Percentiles rank a stretch among this genome's conserved stretches.
These are phyloP conservation scores for Erythrobasidium yunnanense DNA, from an alignment of 768 basidiomycete species.

Conservation along the genomic window DNA sequence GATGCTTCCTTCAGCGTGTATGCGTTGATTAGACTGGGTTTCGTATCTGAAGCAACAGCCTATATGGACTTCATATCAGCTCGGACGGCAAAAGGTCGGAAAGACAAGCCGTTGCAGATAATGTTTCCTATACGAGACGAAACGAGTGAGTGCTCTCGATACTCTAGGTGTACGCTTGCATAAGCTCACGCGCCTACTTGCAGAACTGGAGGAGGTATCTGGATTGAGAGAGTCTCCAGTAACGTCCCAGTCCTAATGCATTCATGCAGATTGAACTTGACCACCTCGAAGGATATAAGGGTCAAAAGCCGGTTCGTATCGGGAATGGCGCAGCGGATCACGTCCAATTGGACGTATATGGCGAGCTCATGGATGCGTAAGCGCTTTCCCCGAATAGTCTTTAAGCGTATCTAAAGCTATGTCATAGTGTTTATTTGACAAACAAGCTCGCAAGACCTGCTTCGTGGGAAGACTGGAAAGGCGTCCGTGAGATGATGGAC, in stretches of 20 bases:
- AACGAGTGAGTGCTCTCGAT: too few species aligned
- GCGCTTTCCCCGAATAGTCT: not conserved
- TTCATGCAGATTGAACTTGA: slow-evolving; percentile 49
- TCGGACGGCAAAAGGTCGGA: slow-evolving; percentile 45
- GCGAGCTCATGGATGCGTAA: slow-evolving; percentile 59
- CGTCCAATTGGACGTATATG: slow-evolving; percentile 89
- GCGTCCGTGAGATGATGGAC: slow-evolving; percentile 43
- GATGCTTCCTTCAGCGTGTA: slow-evolving; percentile 94
- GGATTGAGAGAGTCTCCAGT: too few species aligned
- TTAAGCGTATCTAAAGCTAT: not conserved
- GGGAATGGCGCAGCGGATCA: slow-evolving; percentile 95
- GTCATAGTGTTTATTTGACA: slow-evolving; percentile 59
- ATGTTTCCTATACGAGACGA: slow-evolving; percentile 85
- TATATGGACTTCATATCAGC: slow-evolving; percentile 33
- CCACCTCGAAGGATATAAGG: slow-evolving; percentile 62
- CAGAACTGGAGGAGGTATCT: too few species aligned
- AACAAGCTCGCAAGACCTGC: slow-evolving; percentile 56
- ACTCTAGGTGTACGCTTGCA: too few species aligned
- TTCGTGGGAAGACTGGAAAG: slow-evolving; percentile 27
- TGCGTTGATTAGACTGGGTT: slow-evolving; percentile 82
- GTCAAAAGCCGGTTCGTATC: slow-evolving; percentile 47
- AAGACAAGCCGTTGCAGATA: slow-evolving; percentile 85
- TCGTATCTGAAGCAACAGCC: slow-evolving; percentile 75
- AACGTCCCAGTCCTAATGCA: not conserved
- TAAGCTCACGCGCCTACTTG: too few species aligned